These are phyloP conservation scores for Cymbopogon citratus DNA, from an alignment of 176 grass and related monocot species.

Conservation along the genomic window DNA sequence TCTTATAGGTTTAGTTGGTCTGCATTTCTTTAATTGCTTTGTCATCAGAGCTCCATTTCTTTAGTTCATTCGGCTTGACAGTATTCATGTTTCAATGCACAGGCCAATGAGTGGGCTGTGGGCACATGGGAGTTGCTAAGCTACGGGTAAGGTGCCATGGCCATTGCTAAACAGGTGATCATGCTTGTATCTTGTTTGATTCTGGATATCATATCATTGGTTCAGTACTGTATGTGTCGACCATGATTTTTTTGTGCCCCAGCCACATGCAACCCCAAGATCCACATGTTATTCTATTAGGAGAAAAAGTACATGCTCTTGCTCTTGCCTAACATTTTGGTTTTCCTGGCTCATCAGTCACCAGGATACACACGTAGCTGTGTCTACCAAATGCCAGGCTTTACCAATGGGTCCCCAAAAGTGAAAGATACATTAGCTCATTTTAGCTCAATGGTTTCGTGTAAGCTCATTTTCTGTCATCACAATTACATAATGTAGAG, in stretches of 20 bases:
- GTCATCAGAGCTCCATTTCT: not conserved
- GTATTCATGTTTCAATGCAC: conserved; percentile 22
- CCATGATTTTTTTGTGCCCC: not conserved
- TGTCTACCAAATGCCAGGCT: not conserved
- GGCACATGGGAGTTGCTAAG: conserved; percentile 37
- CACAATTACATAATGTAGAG: not conserved
- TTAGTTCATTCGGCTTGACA: conserved; percentile 18
- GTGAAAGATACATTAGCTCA: not conserved
- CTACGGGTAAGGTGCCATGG: too few relatives aligned
- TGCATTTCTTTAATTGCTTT: not conserved
- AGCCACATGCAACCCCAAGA: not conserved
- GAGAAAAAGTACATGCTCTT: not conserved
- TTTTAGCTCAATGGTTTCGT: not conserved
- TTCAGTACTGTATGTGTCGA: not conserved
- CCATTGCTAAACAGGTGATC: conserved; percentile 5
- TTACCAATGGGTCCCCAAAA: not conserved
- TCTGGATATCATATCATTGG: not conserved
- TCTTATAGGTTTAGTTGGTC: not conserved
- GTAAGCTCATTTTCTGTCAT: not conserved
- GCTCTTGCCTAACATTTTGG: conserved; percentile 6
- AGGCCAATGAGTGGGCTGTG: conserved; percentile 17
- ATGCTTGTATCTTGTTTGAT: conserved; percentile 17
- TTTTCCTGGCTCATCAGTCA: not conserved
- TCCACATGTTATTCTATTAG: not conserved
- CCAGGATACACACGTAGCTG: not conserved